Evolutionary conservation across 495 filamentous ascomycete species (phyloP), one percentile per base, ranked within the genome.

Genomic region (Tuber calosporum): DNA sequence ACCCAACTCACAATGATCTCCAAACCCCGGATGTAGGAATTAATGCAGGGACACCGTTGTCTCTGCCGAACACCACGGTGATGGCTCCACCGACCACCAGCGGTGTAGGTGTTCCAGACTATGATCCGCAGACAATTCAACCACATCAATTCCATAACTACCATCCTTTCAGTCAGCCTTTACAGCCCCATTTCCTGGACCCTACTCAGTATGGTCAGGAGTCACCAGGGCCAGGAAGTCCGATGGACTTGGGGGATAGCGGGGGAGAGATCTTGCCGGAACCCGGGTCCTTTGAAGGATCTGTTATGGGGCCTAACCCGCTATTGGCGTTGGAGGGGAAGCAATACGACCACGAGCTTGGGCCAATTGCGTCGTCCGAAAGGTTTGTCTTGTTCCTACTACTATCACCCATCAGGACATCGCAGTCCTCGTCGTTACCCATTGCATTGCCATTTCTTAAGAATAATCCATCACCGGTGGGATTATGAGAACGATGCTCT

Each of bases 1-100:
- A 95, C 82, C 89, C 85, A 73, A 91, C 93, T 82, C 91, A 93
- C 37, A 92, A 94, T 41, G 95, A 97, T 81, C 86, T 97, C 39
- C 94, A 97, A 79, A 97, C 94, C 6, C 94, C 94, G 15, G 88
- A 88, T 6, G 85, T 89, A 83, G 87, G 87, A 30, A 86, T 92
- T 79, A 90, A 90, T 67, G 84, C 97, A 72, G 90, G 89, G n/a
- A 96, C 92, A 9, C 93, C 95, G 8, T 83, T 97, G 30, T 95
- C 93, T 20, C 85, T 97, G 74, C 87, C 92, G 2, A 91, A 86
- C 48, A 83, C 86, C 9, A 83, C 87, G 73, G 82, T 83, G 70
- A 85, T 95, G 77, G 84, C 77, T n/a, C 74, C 71, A 39, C 62
- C 75, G 66, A 89, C 69, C 84, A 83, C 70, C 88, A 88, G 81